A percentile compares a stretch with the other conserved stretches of the same genome.
phyloP scores from a whole-genome alignment of 75 land plant genomes.

The Pseudotsuga menziesii region DNA sequence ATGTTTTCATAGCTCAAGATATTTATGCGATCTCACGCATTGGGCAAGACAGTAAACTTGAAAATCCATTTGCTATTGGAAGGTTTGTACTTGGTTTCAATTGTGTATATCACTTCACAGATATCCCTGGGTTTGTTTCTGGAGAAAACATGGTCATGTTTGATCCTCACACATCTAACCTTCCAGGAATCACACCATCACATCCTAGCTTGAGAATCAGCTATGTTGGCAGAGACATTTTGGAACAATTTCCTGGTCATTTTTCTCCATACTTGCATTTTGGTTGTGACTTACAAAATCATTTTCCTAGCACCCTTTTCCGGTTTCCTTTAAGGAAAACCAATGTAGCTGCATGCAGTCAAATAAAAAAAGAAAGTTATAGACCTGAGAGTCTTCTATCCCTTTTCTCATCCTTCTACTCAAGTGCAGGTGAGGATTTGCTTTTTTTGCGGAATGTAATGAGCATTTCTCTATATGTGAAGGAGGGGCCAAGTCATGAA shows the following conservation, averaged over 20 bases:
- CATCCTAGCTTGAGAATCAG: constrained; percentile 90
- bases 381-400: constrained; percentile 72
- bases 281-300: constrained; percentile 85
- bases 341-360: constrained; percentile 66
- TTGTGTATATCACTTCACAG: constrained; percentile 97
- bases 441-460: constrained; percentile 79
- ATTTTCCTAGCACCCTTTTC: constrained; percentile 83
- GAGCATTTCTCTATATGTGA: constrained; percentile 59
- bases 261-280: constrained; percentile 82
- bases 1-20: constrained; percentile 86
- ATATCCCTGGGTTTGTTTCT: constrained; percentile 89
- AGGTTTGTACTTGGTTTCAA: constrained; percentile 97
- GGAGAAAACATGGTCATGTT: constrained; percentile 93
- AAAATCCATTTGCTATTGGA: constrained; percentile 92
- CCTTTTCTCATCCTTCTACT: constrained; percentile 66
- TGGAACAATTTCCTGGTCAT: constrained; percentile 95
- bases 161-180: constrained; percentile 92
- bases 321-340: constrained; percentile 87
- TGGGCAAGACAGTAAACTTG: constrained; percentile 97
- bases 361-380: constrained; percentile 90
- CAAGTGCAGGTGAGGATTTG: constrained; percentile 63
- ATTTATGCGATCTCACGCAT: constrained; percentile 94
- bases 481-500: constrained; percentile 60
- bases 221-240: constrained; percentile 70
- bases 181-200: constrained; percentile 91